phyloP scores from a whole-genome alignment of 2,329 filamentous ascomycete species.

The Podosphaera aphanis region DNA sequence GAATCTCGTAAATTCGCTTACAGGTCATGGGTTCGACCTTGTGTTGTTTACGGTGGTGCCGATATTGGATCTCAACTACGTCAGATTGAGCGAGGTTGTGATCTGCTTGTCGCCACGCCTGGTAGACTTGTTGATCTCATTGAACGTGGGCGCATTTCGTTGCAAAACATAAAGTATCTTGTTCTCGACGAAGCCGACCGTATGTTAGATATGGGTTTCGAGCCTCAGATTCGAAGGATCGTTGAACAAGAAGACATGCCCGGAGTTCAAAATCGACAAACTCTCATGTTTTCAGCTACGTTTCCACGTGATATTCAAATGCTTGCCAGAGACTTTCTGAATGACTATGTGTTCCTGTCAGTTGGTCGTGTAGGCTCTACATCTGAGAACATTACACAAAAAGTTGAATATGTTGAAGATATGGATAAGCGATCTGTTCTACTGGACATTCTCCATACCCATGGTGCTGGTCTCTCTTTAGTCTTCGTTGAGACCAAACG shows the following conservation, averaged over 20 bases:
- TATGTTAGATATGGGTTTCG: slow-evolving; percentile 99
- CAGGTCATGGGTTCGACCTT: slow-evolving; percentile 94
- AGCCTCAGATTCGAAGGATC: slow-evolving; percentile 96
- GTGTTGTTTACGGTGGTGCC: slow-evolving; percentile 96
- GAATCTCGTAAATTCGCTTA: slow-evolving; percentile 96
- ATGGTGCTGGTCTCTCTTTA: slow-evolving; percentile 68
- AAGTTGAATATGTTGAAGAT: slow-evolving; percentile 94
- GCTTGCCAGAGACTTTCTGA: slow-evolving; percentile 94
- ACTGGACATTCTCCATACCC: slow-evolving; percentile 89
- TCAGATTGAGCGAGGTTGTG: slow-evolving; percentile 91
- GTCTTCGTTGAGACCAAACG: slow-evolving; percentile 99
- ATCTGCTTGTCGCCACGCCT: slow-evolving; percentile 88
- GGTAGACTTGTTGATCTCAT: slow-evolving; percentile 95
- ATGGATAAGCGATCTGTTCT: slow-evolving; percentile 93
- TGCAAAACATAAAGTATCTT: slow-evolving; percentile 97
- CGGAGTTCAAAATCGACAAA: slow-evolving; percentile 58
- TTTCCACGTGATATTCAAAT: slow-evolving; percentile 99
- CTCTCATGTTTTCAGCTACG: slow-evolving; percentile 98
- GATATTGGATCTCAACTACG: slow-evolving; percentile 96
- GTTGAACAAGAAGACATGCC: slow-evolving; percentile 99
- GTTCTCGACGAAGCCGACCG: slow-evolving; percentile 98
- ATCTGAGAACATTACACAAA: slow-evolving; percentile 99
- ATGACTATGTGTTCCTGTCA: slow-evolving; percentile 97
- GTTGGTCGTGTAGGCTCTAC: slow-evolving; percentile 96
- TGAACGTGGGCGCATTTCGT: slow-evolving; percentile 91